A percentile compares a stretch with the other conserved stretches of the same genome.
Conservation (phyloP, 441 rosid genomes). For the Adansonia madagascariensis region DNA sequence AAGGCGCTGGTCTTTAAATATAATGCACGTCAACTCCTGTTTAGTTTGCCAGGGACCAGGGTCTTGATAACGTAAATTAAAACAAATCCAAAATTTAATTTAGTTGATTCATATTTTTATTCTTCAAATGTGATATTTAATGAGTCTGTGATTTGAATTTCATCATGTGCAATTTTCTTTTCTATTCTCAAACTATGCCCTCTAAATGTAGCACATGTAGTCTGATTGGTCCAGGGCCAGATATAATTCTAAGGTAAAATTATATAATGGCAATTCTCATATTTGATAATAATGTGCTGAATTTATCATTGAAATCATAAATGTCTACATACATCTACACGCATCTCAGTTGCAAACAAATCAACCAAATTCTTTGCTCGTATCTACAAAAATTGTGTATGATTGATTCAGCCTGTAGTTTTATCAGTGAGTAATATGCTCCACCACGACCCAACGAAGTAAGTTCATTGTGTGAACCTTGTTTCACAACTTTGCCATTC, state of each 20-base stretch:
- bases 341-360: background rate
- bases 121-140: too few relatives aligned
- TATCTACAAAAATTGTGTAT: background rate
- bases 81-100: too few relatives aligned
- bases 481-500: slow-evolving; percentile 55
- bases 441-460: slow-evolving; percentile 43
- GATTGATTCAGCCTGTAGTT: slow-evolving; percentile 35
- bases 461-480: slow-evolving; percentile 60
- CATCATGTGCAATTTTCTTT: too few relatives aligned
- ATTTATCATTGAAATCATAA: background rate
- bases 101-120: too few relatives aligned
- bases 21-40: background rate
- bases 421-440: slow-evolving; percentile 49
- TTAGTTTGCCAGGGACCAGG: background rate
- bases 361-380: background rate
- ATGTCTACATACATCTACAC: background rate
- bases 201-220: background rate
- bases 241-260: too few relatives aligned
- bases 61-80: background rate
- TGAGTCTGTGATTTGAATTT: too few relatives aligned
- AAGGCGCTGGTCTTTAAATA: slow-evolving; percentile 11
- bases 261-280: background rate
- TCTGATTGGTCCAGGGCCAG: background rate
- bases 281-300: background rate
- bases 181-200: too few relatives aligned